Base-by-base conservation (phyloP, 768 basidiomycete genomes). In the Tulasnella sp. region DNA sequence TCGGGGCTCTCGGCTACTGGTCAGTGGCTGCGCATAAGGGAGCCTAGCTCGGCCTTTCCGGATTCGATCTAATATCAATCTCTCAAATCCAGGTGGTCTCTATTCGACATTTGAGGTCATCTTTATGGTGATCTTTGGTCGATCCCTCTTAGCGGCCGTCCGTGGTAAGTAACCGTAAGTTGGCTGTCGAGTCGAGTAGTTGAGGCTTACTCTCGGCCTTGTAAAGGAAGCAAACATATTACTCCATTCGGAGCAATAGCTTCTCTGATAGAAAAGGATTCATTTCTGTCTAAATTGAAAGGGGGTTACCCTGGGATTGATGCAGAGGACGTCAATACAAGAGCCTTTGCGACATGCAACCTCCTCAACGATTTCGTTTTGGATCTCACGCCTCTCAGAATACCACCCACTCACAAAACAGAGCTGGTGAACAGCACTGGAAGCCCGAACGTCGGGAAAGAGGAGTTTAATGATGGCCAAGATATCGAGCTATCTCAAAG, bases 341-440 rank as follows among this genome's bases (percentile, higher is more conserved):
- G 31, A 42, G 36, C 71, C 14, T 12, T 38, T 11, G 36, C 71
- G 17, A 72, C 71, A 22, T 72, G 36, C 25, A 39, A 40, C 12
- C 45, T 72, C 45, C 17, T 72, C 9, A 36, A 72, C 39, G 71
- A 72, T 40, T 38, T 72, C 45, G 36, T 72, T 17, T n/a, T 72
- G 8, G 71, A 72, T 39, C 42, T 72, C 45, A 40, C 22, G 29
- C 71, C 71, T 9, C 34, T 31, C 19, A 34, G 19, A 8, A 70
- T 31, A 17, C 15, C 9, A 37, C 68, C 68, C 22, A 70, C 42
- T n/a, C n/a, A n/a, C n/a, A n/a, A n/a, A n/a, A n/a, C n/a, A n/a
- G n/a, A n/a, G n/a, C n/a, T n/a, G n/a, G n/a, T n/a, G n/a, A n/a
- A n/a, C n/a, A n/a, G n/a, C n/a, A n/a, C n/a, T n/a, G n/a, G n/a